Evolutionary conservation across 257 asterid genomes (phyloP).

Genomic region (Datura wrightii): DNA sequence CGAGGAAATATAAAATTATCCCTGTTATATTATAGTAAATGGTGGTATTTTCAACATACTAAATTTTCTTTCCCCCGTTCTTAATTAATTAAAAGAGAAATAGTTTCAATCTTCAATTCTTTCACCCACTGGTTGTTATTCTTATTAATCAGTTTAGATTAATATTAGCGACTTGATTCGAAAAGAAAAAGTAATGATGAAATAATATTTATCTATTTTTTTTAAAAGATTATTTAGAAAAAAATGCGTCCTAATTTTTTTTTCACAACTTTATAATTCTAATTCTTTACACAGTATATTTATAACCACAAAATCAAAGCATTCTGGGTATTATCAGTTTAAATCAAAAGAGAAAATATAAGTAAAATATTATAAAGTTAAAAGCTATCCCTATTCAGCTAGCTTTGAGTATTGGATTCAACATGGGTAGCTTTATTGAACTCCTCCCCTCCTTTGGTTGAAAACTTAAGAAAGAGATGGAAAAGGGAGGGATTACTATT

Average conservation of each 20-base stretch:
- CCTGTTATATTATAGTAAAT: not conserved
- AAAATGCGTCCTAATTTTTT: no score
- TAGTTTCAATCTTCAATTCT: not conserved
- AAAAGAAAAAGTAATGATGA: not conserved
- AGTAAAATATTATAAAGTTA: not conserved
- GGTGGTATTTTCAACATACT: not conserved
- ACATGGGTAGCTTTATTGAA: conserved; percentile 25
- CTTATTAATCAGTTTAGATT: not conserved
- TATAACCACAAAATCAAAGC: no score
- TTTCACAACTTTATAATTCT: no score
- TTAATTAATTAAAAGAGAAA: not conserved
- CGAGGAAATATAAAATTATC: not conserved
- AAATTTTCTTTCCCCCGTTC: not conserved
- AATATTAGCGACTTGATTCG: not conserved
- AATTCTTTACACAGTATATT: no score
- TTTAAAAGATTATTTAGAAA: no score
- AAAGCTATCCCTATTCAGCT: not conserved
- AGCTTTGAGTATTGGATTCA: conserved; percentile 20
- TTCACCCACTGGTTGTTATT: not conserved
- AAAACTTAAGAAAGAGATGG: conserved; percentile 26
- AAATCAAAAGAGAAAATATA: no score
- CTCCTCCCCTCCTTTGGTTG: not conserved
- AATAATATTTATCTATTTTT: no score
- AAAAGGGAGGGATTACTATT: conserved; percentile 31
- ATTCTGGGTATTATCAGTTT: no score